Conservation (phyloP, 768 basidiomycete genomes). For the Pisolithus albus region DNA sequence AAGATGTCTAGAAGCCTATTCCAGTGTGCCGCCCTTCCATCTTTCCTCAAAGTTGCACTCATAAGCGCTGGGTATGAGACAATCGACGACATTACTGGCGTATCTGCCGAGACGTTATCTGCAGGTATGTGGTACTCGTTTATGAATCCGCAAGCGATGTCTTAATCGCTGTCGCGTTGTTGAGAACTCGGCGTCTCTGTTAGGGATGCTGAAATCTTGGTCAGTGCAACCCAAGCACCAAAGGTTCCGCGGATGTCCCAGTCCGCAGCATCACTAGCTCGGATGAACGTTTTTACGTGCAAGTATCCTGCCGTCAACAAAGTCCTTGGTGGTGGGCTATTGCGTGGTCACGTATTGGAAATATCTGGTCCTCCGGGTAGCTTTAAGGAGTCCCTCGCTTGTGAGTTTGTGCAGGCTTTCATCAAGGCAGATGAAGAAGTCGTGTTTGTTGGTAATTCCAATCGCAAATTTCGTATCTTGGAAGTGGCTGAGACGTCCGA, state of each 20-base stretch:
- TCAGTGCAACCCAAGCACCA: conserved; percentile 35
- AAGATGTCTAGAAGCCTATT: conserved; percentile 38
- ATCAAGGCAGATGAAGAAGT: conserved; percentile 43
- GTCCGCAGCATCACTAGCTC: conserved; percentile 43
- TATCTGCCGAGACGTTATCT: conserved; percentile 41
- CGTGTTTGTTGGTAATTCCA: conserved; percentile 52
- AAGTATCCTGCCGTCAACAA: conserved; percentile 46
- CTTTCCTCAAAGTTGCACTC: conserved; percentile 40
- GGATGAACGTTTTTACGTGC: conserved; percentile 12
- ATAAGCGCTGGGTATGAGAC: conserved; percentile 52
- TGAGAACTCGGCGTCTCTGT: conserved; percentile 48
- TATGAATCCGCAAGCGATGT: neutral
- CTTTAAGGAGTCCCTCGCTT: conserved; percentile 51
- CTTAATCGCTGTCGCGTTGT: neutral
- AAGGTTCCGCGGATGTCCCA: conserved; percentile 40
- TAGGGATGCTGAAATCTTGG: conserved; percentile 39
- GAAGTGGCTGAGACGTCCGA: conserved; percentile 4
- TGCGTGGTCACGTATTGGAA: conserved; percentile 58
- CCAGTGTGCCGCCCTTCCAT: conserved; percentile 40
- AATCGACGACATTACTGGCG: conserved; percentile 41
- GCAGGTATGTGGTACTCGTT: conserved; percentile 34
- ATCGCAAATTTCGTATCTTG: neutral
- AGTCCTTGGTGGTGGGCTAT: conserved; percentile 58
- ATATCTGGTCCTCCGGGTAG: conserved; percentile 72
- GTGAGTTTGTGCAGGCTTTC: conserved; percentile 44